Base-by-base conservation (phyloP, 78 protist genomes). In the Blattamonas nauphoetae region DNA sequence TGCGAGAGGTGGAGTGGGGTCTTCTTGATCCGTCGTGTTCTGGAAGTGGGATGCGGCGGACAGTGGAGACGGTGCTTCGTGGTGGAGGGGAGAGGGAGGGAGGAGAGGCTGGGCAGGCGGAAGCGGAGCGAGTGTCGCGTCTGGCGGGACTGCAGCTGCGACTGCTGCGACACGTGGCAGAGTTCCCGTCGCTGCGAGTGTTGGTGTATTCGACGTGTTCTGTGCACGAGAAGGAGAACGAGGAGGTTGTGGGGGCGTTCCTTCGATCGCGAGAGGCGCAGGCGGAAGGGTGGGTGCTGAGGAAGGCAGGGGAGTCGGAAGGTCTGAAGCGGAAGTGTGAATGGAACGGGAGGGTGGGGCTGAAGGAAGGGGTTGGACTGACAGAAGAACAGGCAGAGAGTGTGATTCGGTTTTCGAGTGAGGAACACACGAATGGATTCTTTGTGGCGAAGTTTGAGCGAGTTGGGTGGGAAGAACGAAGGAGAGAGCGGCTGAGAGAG, bases 141-240 rank as follows among this genome's bases (percentile, higher is more conserved):
- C 83, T 87, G 32, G 2, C 3, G 1, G 89, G 42, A 38, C 2
- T 2, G n/a, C 89, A 87, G 6, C 21, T 42, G 33, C 29, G n/a
- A 5, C 2, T 87, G 32, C 29, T 87, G 3, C 5, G 29, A 6
- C 89, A 87, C 4, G 89, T 78, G 1, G 35, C 78, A 3, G 34
- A 41, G 1, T 78, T 87, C 4, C 89, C 89, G 6, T 42, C 33
- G 6, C 35, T 4, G 11, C 11, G 45, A 36, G 2, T 4, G 33
- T 33, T 87, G 2, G 85, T 78, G 3, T 87, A 87, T 36, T 82
- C 89, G 71, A 87, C 89, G 41, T 87, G 89, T 78, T 82, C 89
- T n/a, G 36, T 78, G 2, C 3, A 6, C 42, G 3, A 6, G 32
- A 35, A 87, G 35, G 89, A 87, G 46, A 78, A 87, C 44, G 89